phyloP scores from a whole-genome alignment of 805 yeast species.

The Lipomyces starkeyi region DNA sequence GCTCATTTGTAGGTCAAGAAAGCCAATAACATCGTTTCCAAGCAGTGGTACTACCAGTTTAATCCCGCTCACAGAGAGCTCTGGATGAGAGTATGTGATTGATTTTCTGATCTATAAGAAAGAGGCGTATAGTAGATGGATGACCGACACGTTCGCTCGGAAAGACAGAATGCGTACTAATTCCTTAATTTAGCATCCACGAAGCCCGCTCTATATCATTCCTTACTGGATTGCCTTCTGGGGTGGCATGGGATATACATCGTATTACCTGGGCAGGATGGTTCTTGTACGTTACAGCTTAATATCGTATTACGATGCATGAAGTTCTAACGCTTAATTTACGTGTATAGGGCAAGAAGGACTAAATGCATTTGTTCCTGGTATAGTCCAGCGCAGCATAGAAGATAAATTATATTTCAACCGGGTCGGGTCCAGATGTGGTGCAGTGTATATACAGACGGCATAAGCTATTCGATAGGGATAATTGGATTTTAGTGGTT shows the following conservation, averaged over 20 bases:
- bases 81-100: slow-evolving; percentile 35
- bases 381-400: slow-evolving; percentile 1
- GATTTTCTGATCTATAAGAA: background rate
- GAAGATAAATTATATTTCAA: background rate
- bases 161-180: background rate
- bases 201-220: slow-evolving; percentile 35
- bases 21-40: slow-evolving; percentile 25
- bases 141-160: background rate
- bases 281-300: slow-evolving; percentile 23
- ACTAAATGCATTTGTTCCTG: background rate
- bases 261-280: slow-evolving; percentile 33
- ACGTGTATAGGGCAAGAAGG: slow-evolving; percentile 25
- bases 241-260: slow-evolving; percentile 30
- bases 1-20: slow-evolving; percentile 6
- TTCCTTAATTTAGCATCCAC: slow-evolving; percentile 30
- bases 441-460: background rate
- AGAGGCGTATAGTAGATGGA: background rate
- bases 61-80: slow-evolving; percentile 28
- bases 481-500: background rate
- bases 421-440: background rate
- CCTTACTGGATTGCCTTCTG: slow-evolving; percentile 41
- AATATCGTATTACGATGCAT: background rate
- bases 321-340: background rate
- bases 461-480: background rate
- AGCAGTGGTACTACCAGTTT: slow-evolving; percentile 34